A percentile compares a stretch with the other conserved stretches of the same genome.
Conservation (phyloP, 768 basidiomycete species). For the Collybiopsis luxurians region DNA sequence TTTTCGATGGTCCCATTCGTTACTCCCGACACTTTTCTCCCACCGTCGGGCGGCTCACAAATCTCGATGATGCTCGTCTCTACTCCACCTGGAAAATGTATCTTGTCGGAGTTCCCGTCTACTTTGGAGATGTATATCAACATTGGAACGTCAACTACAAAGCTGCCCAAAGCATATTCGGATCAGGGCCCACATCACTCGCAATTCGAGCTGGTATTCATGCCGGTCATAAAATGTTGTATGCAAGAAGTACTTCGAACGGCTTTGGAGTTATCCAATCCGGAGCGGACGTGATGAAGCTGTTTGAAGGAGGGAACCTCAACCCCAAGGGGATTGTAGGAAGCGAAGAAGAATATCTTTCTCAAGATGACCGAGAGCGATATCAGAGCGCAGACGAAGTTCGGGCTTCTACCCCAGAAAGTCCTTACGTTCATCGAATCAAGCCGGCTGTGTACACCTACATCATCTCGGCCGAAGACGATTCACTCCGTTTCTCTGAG, state of each 20-base stretch:
- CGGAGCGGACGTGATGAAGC: constrained; percentile 42
- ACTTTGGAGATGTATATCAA: constrained; percentile 61
- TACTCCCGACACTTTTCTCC: constrained; percentile 73
- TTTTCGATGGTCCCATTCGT: constrained; percentile 72
- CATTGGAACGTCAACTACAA: constrained; percentile 66
- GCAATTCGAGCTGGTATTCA: constrained; percentile 70
- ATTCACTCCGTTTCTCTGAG: constrained; percentile 80
- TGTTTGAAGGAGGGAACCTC: constrained; percentile 30
- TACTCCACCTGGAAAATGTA: constrained; percentile 83
- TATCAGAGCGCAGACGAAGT: not conserved
- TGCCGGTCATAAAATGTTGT: constrained; percentile 71
- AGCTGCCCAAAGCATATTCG: constrained; percentile 71
- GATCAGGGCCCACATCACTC: constrained; percentile 51
- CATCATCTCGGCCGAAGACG: constrained; percentile 72
- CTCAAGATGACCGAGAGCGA: not conserved
- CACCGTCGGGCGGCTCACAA: constrained; percentile 62
- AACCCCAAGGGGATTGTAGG: not conserved
- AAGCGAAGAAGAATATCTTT: not conserved
- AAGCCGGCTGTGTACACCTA: constrained; percentile 88
- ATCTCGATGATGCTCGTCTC: constrained; percentile 56
- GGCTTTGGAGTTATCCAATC: constrained; percentile 57
- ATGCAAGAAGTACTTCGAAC: constrained; percentile 64
- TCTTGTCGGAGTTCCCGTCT: constrained; percentile 53
- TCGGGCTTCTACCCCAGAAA: not conserved
- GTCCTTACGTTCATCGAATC: constrained; percentile 41